Evolutionary conservation across 805 yeast species (phyloP).

Genomic region (Candida cerambycidarum): DNA sequence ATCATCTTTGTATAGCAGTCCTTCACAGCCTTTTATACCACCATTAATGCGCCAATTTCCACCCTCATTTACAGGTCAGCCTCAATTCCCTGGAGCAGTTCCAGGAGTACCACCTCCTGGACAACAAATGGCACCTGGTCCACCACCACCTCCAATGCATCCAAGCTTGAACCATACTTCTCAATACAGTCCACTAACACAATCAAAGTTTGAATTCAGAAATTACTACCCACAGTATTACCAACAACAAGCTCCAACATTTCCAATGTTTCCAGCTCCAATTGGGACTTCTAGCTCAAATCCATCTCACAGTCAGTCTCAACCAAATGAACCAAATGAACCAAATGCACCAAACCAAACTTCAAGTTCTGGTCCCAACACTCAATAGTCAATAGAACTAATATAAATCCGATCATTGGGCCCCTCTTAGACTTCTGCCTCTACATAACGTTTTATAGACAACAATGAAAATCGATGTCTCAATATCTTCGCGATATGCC

Average conservation of each 20-base stretch:
- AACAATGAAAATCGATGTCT: too few species aligned
- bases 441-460: too few species aligned
- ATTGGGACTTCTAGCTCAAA: not conserved
- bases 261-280: not conserved
- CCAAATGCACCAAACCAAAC: too few species aligned
- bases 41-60: not conserved
- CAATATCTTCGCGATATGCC: not conserved
- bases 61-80: not conserved
- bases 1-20: not conserved
- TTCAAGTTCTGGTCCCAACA: too few species aligned
- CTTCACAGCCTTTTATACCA: not conserved
- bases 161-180: too few species aligned
- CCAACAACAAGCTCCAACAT: not conserved
- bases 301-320: not conserved
- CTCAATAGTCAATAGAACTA: too few species aligned
- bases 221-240: slow-evolving; percentile 4
- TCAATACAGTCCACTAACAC: too few species aligned
- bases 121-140: not conserved
- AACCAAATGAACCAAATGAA: too few species aligned
- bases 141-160: too few species aligned
- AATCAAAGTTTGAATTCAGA: too few species aligned
- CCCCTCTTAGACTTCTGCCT: too few species aligned
- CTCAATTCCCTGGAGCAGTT: not conserved
- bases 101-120: not conserved
- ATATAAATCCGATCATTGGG: too few species aligned